phyloP scores from a whole-genome alignment of 441 rosid species.

The Codiaeum variegatum region DNA sequence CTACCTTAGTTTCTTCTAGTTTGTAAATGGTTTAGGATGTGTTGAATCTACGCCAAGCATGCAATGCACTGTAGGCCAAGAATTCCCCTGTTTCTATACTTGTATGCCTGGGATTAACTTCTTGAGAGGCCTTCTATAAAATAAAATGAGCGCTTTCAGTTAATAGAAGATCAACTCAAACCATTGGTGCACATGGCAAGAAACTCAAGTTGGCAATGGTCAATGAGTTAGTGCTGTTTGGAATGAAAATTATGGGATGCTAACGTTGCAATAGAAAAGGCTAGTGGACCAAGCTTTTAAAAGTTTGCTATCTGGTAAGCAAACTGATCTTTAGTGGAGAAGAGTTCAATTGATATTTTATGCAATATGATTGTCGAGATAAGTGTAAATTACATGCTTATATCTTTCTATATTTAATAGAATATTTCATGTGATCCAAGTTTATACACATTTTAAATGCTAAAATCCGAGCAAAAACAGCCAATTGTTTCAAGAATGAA shows the following conservation, averaged over 20 bases:
- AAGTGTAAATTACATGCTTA: background rate
- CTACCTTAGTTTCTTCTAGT: background rate
- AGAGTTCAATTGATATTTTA: background rate
- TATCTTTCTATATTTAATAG: background rate
- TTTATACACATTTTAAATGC: background rate
- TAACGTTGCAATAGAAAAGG: background rate
- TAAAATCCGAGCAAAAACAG: background rate
- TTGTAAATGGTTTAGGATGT: background rate
- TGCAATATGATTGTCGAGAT: background rate
- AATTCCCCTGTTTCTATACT: background rate
- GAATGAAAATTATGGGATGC: background rate
- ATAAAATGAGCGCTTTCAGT: background rate
- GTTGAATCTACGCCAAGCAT: background rate
- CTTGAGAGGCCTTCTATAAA: background rate
- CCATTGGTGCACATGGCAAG: background rate
- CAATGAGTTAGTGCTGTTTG: background rate
- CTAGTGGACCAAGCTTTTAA: background rate
- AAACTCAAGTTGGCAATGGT: conserved; percentile 2
- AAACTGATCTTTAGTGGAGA: background rate
- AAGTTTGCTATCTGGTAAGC: too few relatives aligned
- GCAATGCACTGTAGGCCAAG: background rate
- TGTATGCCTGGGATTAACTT: background rate
- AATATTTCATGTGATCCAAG: background rate
- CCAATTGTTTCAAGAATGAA: background rate
- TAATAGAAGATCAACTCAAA: background rate